Conservation (phyloP, 2,329 filamentous ascomycete species). For the Ascochyta clinopodiicola region DNA sequence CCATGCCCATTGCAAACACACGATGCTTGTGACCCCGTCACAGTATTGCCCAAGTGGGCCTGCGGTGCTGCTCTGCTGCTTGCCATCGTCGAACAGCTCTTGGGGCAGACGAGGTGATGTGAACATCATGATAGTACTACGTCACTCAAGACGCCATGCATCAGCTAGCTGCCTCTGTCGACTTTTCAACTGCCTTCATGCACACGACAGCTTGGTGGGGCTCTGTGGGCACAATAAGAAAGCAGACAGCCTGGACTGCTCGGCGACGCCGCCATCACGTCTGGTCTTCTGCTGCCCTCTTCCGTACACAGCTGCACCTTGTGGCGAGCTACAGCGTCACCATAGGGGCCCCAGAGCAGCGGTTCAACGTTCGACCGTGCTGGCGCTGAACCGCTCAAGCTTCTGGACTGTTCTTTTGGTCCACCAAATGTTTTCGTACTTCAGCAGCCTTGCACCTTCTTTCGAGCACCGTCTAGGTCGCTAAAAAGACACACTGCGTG, state of each 20-base stretch:
- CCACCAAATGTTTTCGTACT: constrained; percentile 1
- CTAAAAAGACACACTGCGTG: neutral
- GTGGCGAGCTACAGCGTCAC: constrained; percentile 10
- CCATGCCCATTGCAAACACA: constrained; percentile 8
- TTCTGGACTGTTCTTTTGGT: constrained; percentile 17
- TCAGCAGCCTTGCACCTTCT: neutral
- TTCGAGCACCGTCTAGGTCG: neutral
- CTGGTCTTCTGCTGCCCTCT: neutral
- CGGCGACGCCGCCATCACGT: constrained; percentile 4
- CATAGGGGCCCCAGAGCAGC: neutral
- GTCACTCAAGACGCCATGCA: constrained; percentile 25
- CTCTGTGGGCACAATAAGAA: neutral
- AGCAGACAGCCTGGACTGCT: neutral
- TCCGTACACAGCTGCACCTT: neutral
- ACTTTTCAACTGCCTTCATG: neutral
- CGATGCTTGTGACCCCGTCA: constrained; percentile 15
- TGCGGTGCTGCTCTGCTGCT: neutral
- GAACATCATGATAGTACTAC: constrained; percentile 10
- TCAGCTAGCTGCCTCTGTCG: constrained; percentile 2
- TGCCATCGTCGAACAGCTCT: neutral
- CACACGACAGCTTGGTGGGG: neutral
- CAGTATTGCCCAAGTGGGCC: constrained; percentile 11
- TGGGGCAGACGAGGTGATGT: constrained; percentile 3
- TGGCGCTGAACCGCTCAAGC: constrained; percentile 3
- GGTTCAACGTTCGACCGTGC: constrained; percentile 1